phyloP scores from a whole-genome alignment of 2,329 filamentous ascomycete species.

The Falciphora oryzae region DNA sequence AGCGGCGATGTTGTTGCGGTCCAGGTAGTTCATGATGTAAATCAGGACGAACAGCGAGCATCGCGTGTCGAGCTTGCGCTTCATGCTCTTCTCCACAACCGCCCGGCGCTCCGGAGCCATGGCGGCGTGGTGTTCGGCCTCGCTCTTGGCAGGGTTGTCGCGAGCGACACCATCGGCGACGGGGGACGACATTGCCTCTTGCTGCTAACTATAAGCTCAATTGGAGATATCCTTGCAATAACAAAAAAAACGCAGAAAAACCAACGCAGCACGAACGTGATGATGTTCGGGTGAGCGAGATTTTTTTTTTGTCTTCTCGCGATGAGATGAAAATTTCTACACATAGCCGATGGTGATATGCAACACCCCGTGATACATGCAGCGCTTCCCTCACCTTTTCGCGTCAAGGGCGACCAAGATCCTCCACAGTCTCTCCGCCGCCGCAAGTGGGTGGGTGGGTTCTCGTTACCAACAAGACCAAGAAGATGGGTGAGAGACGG shows the following conservation, averaged over 20 bases:
- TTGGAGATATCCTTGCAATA: too few species aligned
- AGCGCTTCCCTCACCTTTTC: too few species aligned
- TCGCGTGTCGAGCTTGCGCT: constrained; percentile 54
- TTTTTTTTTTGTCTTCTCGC: not conserved
- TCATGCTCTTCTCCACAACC: constrained; percentile 45
- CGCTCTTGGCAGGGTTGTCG: not conserved
- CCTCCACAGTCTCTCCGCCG: not conserved
- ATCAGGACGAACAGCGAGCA: constrained; percentile 13
- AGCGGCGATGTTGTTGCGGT: constrained; percentile 32
- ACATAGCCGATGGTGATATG: not conserved
- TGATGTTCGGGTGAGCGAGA: too few species aligned
- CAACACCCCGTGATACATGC: too few species aligned
- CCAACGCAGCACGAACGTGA: too few species aligned
- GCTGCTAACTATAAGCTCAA: too few species aligned
- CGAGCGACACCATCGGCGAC: not conserved
- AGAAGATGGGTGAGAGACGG: not conserved
- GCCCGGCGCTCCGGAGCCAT: constrained; percentile 7
- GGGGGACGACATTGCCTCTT: not conserved
- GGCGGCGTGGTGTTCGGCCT: not conserved
- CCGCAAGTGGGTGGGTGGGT: not conserved
- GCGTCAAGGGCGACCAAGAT: not conserved
- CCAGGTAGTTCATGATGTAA: constrained; percentile 14
- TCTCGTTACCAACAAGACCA: not conserved
- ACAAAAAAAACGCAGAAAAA: too few species aligned
- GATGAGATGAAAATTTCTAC: not conserved